These are phyloP conservation scores for Dendrocalamus latiflorus DNA, from an alignment of 202 grass and related monocot genomes.

Conservation along the genomic window DNA sequence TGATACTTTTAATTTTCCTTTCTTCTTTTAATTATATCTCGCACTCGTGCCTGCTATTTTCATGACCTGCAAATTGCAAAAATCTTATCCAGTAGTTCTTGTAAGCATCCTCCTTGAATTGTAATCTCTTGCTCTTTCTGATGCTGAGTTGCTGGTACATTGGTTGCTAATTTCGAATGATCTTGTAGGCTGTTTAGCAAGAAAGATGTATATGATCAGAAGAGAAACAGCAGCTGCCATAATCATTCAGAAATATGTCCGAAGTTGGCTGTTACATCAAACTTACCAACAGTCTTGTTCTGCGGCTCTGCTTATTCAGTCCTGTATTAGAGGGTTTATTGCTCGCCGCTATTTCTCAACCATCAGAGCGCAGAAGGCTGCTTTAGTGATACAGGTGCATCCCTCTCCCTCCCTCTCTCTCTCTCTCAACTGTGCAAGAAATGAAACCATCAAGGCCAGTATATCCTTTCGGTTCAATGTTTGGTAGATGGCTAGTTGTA, in stretches of 20 bases:
- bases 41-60: neutral
- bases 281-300: conserved; percentile 52
- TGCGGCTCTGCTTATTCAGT: conserved; percentile 66
- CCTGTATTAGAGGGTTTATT: conserved; percentile 61
- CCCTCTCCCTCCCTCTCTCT: no score
- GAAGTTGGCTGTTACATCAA: conserved; percentile 45
- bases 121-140: conserved; percentile 1
- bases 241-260: conserved; percentile 76
- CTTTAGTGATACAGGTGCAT: conserved; percentile 71
- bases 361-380: conserved; percentile 68
- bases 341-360: conserved; percentile 47
- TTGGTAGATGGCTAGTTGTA: neutral
- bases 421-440: neutral
- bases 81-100: neutral
- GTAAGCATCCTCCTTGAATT: neutral
- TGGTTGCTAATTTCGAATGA: conserved; percentile 13
- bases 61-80: neutral
- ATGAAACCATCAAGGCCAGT: neutral
- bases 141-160: conserved; percentile 8
- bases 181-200: conserved; percentile 62
- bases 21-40: neutral
- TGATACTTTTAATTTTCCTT: neutral
- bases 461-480: neutral
- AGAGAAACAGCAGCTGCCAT: conserved; percentile 54
- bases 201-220: conserved; percentile 58